Evolutionary conservation across 2,329 filamentous ascomycete genomes (phyloP), one percentile per base, ranked within the genome.

Genomic region (Colletotrichum sp.): DNA sequence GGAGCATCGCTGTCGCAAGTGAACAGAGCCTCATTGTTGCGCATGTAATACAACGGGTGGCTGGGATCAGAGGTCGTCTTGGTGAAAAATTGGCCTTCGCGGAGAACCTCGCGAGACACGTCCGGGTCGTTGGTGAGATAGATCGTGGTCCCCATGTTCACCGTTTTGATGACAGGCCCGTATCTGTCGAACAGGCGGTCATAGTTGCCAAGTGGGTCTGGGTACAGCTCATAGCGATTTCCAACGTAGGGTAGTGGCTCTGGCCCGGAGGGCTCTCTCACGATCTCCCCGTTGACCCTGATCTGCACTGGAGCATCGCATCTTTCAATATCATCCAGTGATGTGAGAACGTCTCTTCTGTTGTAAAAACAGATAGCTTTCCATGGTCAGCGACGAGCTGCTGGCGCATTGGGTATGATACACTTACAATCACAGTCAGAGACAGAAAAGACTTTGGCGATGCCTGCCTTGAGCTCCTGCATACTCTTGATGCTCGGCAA

Each of bases 61-160:
- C 59, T 21, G 1, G 67, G 72, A 30, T 74, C 72, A 2, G 72
- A 74, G 2, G 72, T 74, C 0, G 67, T 71, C 26, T 71, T 74
- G n/a, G 67, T 71, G n/a, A 74, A 74, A 7, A 59, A 71, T 4
- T 65, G 16, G 2, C 72, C 72, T 4, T 74, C 72, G 6, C 72
- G 72, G 7, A 71, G 43, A 14, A 74, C 68, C 4, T 74, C 60
- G 3, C 68, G 67, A 6, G 72, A 66, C 4, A 74, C 68, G 13
- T 71, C 60, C 6, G 72, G 72, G 21, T 74, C 60, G 3, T 74
- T 74, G 26, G 72, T 74, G 10, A 71, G 48, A 26, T 71, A 71
- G 8, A 30, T 71, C 1, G 68, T 71, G 3, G 68, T 71, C 7
- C 60, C 67, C 67, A 74, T 71, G 3, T 74, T 74, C 3, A 65